Percentiles rank a stretch among this genome's conserved stretches.
phyloP scores from a whole-genome alignment of 352 stramenopile genomes.

The Phytophthora agathidicida region DNA sequence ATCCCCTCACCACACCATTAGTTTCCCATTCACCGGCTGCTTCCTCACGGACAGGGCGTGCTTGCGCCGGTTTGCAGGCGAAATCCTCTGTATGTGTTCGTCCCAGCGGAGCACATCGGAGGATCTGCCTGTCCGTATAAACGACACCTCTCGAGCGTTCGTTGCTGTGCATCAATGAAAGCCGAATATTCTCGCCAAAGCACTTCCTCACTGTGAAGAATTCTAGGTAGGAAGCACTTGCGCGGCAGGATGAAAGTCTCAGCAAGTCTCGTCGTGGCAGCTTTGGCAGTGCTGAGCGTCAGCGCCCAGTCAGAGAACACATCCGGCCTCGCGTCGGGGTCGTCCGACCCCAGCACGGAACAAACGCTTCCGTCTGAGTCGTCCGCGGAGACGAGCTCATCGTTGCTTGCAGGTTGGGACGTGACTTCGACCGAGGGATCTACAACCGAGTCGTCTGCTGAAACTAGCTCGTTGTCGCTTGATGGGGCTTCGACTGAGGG shows the following conservation, averaged over 20 bases:
- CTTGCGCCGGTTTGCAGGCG: conserved; percentile 7
- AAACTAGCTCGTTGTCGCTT: conserved; percentile 6
- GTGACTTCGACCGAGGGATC: neutral
- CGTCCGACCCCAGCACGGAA: conserved; percentile 13
- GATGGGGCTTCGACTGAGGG: conserved; percentile 1
- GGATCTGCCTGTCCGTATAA: conserved; percentile 29
- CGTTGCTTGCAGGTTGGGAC: conserved; percentile 8
- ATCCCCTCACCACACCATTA: conserved; percentile 8
- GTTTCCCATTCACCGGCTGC: conserved; percentile 22
- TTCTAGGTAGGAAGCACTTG: conserved; percentile 24
- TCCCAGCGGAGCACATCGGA: conserved; percentile 26
- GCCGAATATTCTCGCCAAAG: conserved; percentile 19
- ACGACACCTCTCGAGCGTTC: conserved; percentile 26
- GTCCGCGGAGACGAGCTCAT: conserved; percentile 12
- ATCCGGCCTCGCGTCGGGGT: conserved; percentile 2
- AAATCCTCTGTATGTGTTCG: conserved; percentile 18
- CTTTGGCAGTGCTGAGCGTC: conserved; percentile 13
- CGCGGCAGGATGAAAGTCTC: conserved; percentile 32
- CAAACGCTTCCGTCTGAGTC: conserved; percentile 14
- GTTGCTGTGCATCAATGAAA: conserved; percentile 21
- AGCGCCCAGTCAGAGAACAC: conserved; percentile 8
- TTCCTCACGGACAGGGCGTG: conserved; percentile 13
- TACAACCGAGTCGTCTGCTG: conserved; percentile 8
- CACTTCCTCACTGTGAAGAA: conserved; percentile 29
- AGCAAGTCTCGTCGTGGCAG: conserved; percentile 26